These are phyloP conservation scores for Chaetomium fimeti DNA, from an alignment of 495 filamentous ascomycete species.

Conservation along the genomic window DNA sequence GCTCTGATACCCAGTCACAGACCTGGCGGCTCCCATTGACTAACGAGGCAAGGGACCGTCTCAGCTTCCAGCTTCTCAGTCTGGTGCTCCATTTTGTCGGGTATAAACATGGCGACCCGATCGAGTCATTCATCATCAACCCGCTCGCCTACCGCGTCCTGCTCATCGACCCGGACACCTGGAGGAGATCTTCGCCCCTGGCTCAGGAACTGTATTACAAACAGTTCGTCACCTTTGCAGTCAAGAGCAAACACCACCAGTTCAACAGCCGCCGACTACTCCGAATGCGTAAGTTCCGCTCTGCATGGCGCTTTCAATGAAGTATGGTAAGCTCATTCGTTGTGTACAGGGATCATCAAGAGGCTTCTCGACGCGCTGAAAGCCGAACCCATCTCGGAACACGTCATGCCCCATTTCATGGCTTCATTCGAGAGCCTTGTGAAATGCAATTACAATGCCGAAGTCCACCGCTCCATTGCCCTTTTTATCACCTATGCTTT, in stretches of 20 bases:
- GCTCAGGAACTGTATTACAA: constrained; percentile 87
- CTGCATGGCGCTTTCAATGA: background rate
- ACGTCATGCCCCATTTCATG: constrained; percentile 71
- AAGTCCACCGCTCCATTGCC: constrained; percentile 81
- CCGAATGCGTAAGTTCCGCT: constrained; percentile 77
- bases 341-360: constrained; percentile 73
- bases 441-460: constrained; percentile 72
- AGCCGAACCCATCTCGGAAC: constrained; percentile 68
- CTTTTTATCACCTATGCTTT: constrained; percentile 91
- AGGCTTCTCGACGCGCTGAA: constrained; percentile 87
- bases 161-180: constrained; percentile 86
- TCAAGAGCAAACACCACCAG: constrained; percentile 81
- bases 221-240: constrained; percentile 81
- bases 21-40: constrained; percentile 41
- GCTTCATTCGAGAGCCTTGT: constrained; percentile 73
- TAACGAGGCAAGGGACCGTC: constrained; percentile 58
- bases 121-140: constrained; percentile 90
- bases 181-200: constrained; percentile 70
- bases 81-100: constrained; percentile 83
- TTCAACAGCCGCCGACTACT: constrained; percentile 84
- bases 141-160: constrained; percentile 89
- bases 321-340: constrained; percentile 23
- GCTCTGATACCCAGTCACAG: constrained; percentile 42
- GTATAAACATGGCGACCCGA: constrained; percentile 70
- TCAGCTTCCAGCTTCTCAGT: constrained; percentile 69